phyloP scores from a whole-genome alignment of 495 filamentous ascomycete species.

The Schizothecium vesticola region DNA sequence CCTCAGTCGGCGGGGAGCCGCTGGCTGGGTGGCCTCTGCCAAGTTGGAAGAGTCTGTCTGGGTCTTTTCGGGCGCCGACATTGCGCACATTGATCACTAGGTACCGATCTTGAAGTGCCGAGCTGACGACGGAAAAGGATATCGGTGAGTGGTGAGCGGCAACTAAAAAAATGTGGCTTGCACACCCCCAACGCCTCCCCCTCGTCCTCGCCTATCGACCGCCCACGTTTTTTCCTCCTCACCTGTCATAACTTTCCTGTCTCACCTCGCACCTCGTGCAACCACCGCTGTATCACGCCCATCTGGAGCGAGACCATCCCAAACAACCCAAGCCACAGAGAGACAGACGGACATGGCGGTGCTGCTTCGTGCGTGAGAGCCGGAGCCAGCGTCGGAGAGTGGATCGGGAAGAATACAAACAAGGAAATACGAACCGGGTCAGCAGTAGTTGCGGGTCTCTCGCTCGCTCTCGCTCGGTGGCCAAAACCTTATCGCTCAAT shows the following conservation, averaged over 20 bases:
- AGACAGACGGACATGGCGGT: not conserved
- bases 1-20: not conserved
- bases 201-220: not conserved
- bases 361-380: not conserved
- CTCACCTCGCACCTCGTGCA: not conserved
- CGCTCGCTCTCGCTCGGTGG: not conserved
- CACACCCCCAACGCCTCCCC: not conserved
- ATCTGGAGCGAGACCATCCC: not conserved
- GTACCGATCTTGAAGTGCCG: too few relatives aligned
- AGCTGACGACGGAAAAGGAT: not conserved
- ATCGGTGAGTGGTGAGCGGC: too few relatives aligned
- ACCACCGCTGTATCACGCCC: not conserved
- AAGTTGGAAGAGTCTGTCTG: not conserved
- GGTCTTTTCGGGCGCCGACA: not conserved
- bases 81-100: not conserved
- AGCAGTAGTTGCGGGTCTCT: not conserved
- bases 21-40: not conserved
- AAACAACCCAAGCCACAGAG: not conserved
- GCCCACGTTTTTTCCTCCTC: not conserved
- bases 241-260: not conserved
- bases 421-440: not conserved
- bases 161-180: not conserved
- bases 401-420: not conserved
- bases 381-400: not conserved
- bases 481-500: not conserved